A percentile compares a stretch with the other conserved stretches of the same genome.
These are phyloP conservation scores for Mycena metata DNA, from an alignment of 768 basidiomycete genomes.

Conservation along the genomic window DNA sequence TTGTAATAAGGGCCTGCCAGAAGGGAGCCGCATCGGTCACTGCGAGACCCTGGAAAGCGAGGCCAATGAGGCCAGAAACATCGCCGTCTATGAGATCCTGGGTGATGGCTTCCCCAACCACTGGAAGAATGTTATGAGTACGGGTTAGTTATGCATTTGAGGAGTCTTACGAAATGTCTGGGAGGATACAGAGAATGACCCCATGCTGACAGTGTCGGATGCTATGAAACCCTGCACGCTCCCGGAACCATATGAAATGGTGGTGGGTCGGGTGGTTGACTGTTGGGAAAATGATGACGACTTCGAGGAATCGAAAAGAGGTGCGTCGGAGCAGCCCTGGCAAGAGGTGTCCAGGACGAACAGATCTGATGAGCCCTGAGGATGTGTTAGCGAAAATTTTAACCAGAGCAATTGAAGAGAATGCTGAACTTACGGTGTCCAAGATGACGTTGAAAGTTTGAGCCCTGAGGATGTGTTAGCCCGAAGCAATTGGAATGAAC, in stretches of 20 bases:
- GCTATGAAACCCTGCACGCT: constrained; percentile 67
- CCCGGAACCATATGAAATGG: constrained; percentile 64
- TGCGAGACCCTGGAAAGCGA: constrained; percentile 75
- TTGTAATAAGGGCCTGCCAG: constrained; percentile 69
- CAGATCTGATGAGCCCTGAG: constrained; percentile 84
- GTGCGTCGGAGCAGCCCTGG: constrained; percentile 56
- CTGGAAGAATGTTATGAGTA: constrained; percentile 49
- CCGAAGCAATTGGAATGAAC: too few relatives aligned
- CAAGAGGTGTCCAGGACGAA: constrained; percentile 81
- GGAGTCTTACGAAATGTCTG: constrained; percentile 68
- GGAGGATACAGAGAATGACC: constrained; percentile 66
- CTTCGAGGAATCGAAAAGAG: constrained; percentile 58
- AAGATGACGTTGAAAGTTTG: constrained; percentile 85
- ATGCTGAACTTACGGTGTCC: constrained; percentile 78
- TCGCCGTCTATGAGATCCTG: constrained; percentile 59
- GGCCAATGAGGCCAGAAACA: constrained; percentile 81
- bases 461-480: constrained; percentile 51
- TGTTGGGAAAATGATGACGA: constrained; percentile 57
- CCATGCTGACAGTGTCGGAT: constrained; percentile 75
- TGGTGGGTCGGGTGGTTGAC: constrained; percentile 39
- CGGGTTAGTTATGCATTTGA: constrained; percentile 25
- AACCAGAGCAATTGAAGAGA: too few relatives aligned
- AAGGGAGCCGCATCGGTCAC: constrained; percentile 70
- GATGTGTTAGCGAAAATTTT: too few relatives aligned
- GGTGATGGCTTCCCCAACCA: constrained; percentile 69